phyloP scores from a whole-genome alignment of 2,329 filamentous ascomycete genomes.

The Tolypocladium tropicale region DNA sequence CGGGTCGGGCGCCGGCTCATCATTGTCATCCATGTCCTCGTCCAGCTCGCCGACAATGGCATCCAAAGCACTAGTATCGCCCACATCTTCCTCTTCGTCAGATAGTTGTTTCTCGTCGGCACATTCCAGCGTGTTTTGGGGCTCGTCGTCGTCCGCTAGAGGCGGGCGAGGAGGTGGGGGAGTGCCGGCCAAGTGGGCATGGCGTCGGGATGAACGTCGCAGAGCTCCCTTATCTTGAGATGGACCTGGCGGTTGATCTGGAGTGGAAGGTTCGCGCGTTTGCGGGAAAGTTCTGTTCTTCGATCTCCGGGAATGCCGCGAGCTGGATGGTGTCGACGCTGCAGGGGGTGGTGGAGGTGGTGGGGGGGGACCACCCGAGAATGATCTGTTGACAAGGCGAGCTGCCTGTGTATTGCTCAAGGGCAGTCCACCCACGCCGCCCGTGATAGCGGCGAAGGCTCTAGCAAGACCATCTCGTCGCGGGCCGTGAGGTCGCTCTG shows the following conservation, averaged over 20 bases:
- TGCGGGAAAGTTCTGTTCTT: conserved; percentile 35
- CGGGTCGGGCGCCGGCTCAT: conserved; percentile 59
- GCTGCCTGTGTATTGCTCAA: conserved; percentile 33
- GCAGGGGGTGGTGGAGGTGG: conserved; percentile 20
- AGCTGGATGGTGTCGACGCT: conserved; percentile 27
- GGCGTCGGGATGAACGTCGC: conserved; percentile 54
- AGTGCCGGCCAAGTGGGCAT: conserved; percentile 40
- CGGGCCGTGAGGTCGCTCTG: conserved; percentile 54
- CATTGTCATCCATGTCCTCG: conserved; percentile 65
- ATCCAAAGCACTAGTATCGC: conserved; percentile 61
- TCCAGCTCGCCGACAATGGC: conserved; percentile 87
- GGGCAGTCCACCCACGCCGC: conserved; percentile 57
- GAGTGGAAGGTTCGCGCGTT: conserved; percentile 29
- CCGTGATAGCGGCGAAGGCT: conserved; percentile 67
- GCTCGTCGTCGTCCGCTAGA: conserved; percentile 47
- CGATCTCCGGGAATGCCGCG: conserved; percentile 33
- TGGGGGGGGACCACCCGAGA: conserved; percentile 25
- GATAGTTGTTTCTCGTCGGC: conserved; percentile 82
- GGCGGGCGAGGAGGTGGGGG: conserved; percentile 40
- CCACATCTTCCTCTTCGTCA: conserved; percentile 58
- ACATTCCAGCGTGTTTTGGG: conserved; percentile 72
- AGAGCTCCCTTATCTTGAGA: conserved; percentile 47
- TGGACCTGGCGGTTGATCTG: conserved; percentile 35
- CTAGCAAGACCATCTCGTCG: conserved; percentile 56
- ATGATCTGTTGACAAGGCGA: conserved; percentile 35